Conservation (phyloP, 768 basidiomycete species). For the Tulasnella sp. region DNA sequence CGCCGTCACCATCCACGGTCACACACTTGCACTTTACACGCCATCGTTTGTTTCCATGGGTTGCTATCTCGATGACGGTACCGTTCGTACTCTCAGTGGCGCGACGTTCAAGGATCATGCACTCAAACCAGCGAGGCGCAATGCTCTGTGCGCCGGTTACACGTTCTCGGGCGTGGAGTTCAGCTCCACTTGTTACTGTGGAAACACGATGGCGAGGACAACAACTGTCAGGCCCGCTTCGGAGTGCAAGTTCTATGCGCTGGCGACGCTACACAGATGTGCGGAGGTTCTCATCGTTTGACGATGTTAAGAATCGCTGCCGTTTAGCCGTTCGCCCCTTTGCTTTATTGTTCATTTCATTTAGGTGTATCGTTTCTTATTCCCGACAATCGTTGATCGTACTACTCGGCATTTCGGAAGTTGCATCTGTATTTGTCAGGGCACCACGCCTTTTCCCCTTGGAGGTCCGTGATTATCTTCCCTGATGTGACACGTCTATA, state of each 20-base stretch:
- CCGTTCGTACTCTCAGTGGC: neutral
- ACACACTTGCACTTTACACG: neutral
- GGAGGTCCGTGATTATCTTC: too few species aligned
- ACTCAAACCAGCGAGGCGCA: neutral
- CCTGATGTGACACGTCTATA: too few species aligned
- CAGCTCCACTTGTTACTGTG: neutral
- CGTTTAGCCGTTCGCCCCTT: too few species aligned
- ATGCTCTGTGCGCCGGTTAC: neutral
- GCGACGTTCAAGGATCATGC: neutral
- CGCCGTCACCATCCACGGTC: neutral
- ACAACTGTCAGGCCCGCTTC: neutral
- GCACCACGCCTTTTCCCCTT: too few species aligned
- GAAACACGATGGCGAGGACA: neutral
- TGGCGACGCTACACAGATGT: neutral
- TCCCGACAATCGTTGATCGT: too few species aligned
- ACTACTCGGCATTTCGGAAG: too few species aligned
- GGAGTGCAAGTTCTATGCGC: neutral
- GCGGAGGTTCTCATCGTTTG: neutral
- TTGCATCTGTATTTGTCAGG: too few species aligned
- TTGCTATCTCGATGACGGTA: neutral
- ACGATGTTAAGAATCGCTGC: too few species aligned
- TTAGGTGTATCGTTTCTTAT: too few species aligned
- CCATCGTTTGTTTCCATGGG: neutral
- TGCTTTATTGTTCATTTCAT: too few species aligned
- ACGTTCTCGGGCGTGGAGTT: constrained; percentile 3